phyloP scores from a whole-genome alignment of 768 basidiomycete genomes.

The Tulasnella sp. region DNA sequence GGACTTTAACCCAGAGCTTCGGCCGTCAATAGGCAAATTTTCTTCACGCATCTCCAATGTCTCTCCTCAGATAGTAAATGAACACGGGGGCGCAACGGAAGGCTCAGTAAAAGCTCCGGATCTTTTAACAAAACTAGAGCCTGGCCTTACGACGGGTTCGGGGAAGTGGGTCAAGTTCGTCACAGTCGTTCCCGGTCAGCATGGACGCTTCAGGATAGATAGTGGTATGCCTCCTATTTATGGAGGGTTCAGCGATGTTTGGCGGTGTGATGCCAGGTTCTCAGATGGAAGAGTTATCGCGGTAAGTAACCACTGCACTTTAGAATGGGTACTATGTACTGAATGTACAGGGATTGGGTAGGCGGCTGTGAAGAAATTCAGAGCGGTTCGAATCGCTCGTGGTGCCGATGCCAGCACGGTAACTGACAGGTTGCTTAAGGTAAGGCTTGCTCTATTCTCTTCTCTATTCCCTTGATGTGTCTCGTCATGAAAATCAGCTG shows the following conservation, averaged over 20 bases:
- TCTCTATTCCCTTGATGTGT: neutral
- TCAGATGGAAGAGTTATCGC: neutral
- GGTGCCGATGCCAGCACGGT: neutral
- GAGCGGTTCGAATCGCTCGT: neutral
- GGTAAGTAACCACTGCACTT: neutral
- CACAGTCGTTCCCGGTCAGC: neutral
- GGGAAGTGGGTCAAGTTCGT: neutral
- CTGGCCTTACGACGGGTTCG: neutral
- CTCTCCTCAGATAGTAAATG: too few species aligned
- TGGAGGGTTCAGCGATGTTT: slow-evolving; percentile 12
- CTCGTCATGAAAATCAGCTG: neutral
- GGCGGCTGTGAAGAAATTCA: neutral
- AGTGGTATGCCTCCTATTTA: neutral
- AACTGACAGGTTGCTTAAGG: neutral
- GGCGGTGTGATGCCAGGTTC: slow-evolving; percentile 3
- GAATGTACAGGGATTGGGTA: neutral
- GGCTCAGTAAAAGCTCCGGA: too few species aligned
- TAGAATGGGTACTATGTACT: neutral
- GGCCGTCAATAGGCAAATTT: too few species aligned
- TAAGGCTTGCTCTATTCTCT: neutral
- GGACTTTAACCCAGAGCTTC: too few species aligned
- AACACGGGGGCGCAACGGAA: too few species aligned
- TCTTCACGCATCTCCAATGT: too few species aligned
- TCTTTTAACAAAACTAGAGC: neutral
- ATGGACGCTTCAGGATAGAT: neutral